Base-by-base conservation (phyloP, 805 yeast species). In the Sungouiozyma intestinalis region DNA sequence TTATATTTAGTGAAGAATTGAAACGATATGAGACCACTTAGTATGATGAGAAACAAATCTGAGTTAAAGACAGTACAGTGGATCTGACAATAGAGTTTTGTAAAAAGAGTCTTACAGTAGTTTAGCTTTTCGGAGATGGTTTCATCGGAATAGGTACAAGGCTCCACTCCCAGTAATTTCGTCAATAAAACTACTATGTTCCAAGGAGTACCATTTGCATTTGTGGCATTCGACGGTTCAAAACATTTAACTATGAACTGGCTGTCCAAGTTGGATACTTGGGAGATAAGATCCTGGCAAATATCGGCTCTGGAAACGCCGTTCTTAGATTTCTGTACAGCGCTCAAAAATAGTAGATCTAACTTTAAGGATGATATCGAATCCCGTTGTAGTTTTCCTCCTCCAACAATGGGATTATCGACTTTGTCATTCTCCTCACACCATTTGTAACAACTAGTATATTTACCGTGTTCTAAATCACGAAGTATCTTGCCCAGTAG, bases 1-100 rank as follows among this genome's bases (percentile, higher is more conserved):
- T 69, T 67, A 48, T 71, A 71, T 52, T 77, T 77, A 38, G 72
- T 61, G 40, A 76, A 69, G 38, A 57, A 65, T 16, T 80, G 81
- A 39, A 76, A 60, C 4, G 83, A 72, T 13, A 74, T 58, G 16
- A 71, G 64, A 14, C 81, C 77, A 3, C 81, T 69, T 29, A 74
- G 53, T 1, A 74, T 57, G 0, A 79, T 66, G 39, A 71, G 54
- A 49, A 66, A 71, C 11, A 79, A 49, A 0, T 81, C 76, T 2
- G 81, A 73, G 37, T 75, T 74, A 2, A 72, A 65, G 2, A 77
- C 64, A 20, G 76, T 55, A 2, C 77, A 74, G 16, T 72, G 56
- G 31, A 64, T 48, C 0, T 71, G 54, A 51, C 81, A 75, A 47
- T 66, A 78, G 42, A 73, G 75, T 40, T 68, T 64, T 2, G 74